Percentiles rank a stretch among this genome's conserved stretches.
phyloP scores from a whole-genome alignment of 2,329 filamentous ascomycete genomes.

The Ilyonectria robusta region DNA sequence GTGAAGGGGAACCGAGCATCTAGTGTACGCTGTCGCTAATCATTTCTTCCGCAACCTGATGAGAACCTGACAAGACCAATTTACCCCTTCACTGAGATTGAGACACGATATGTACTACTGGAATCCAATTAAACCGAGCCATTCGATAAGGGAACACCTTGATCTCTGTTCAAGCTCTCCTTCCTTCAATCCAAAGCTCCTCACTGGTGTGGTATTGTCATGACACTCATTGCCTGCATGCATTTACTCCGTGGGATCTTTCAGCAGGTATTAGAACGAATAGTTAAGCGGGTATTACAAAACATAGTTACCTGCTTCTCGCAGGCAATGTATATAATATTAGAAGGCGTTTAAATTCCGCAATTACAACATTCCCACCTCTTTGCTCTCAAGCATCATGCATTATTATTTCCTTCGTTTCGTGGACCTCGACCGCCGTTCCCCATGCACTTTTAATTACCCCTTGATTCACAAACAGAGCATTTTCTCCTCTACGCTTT shows the following conservation, averaged over 20 bases:
- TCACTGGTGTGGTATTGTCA: no score
- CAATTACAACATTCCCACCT: constrained; percentile 2
- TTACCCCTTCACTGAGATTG: background rate
- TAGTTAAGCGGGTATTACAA: constrained; percentile 17
- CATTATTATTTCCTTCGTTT: background rate
- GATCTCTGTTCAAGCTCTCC: no score
- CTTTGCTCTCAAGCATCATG: background rate
- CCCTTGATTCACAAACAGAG: background rate
- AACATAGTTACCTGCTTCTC: background rate
- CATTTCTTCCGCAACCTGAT: constrained; percentile 36
- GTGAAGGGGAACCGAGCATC: constrained; percentile 58
- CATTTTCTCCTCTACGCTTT: constrained; percentile 9
- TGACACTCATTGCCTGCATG: no score
- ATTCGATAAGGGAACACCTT: background rate
- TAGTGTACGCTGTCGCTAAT: constrained; percentile 59
- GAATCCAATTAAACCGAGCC: background rate
- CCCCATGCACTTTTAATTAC: background rate
- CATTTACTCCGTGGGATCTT: no score
- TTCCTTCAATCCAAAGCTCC: background rate
- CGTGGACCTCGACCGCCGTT: background rate
- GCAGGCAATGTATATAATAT: constrained; percentile 15
- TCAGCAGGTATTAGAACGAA: background rate
- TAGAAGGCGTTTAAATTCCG: constrained; percentile 16
- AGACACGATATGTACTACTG: background rate
- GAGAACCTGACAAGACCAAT: background rate